These are phyloP conservation scores for Trichoderma virens DNA, from an alignment of 495 filamentous ascomycete species.

Conservation along the genomic window DNA sequence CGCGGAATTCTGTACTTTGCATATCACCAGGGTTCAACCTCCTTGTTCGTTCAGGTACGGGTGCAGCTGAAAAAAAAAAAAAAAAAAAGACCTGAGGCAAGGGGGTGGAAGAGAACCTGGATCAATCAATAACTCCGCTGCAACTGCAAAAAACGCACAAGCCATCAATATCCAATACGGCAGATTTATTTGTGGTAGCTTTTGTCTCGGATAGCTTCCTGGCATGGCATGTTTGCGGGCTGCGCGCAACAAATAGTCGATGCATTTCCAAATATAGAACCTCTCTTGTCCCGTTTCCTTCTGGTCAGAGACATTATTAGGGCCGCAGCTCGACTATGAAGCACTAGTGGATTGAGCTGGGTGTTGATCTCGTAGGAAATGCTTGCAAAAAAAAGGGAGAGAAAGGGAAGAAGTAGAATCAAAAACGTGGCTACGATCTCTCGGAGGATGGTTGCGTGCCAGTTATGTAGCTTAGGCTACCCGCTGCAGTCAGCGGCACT, in stretches of 20 bases:
- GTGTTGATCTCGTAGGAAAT: no score
- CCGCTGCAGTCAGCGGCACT: no score
- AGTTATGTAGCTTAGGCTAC: no score
- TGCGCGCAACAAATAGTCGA: neutral
- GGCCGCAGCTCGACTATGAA: neutral
- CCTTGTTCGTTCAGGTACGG: no score
- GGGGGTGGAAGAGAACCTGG: no score
- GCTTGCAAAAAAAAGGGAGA: neutral
- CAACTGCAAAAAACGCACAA: no score
- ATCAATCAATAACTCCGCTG: no score
- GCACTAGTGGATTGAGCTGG: neutral
- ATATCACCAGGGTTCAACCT: no score
- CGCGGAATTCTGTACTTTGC: no score
- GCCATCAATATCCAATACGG: no score
- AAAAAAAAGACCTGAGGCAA: no score
- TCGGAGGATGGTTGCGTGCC: neutral
- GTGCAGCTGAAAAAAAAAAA: neutral
- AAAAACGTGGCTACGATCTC: neutral
- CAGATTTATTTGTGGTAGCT: neutral
- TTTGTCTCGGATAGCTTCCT: neutral
- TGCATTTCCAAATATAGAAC: neutral
- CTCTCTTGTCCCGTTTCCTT: neutral
- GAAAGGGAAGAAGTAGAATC: neutral
- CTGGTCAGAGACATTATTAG: neutral
- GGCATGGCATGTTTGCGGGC: neutral